phyloP scores from a whole-genome alignment of 176 grass and related monocot species.

The Pontederia paniculata region DNA sequence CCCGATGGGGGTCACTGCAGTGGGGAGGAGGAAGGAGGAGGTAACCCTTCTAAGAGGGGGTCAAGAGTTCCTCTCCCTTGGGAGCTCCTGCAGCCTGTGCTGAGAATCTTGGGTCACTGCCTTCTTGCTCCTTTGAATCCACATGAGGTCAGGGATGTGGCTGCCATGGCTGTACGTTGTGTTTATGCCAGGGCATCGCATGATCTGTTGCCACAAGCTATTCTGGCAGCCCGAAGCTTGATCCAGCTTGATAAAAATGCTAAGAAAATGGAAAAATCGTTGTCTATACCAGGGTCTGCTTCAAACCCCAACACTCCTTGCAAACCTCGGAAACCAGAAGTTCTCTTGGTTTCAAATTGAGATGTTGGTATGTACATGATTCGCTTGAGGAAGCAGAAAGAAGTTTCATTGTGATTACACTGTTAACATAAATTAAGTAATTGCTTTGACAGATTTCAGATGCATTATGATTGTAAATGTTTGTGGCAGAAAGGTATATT shows the following conservation, averaged over 20 bases:
- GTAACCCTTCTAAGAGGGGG: conserved; percentile 25
- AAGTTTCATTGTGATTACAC: conserved; percentile 3
- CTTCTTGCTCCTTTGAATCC: conserved; percentile 71
- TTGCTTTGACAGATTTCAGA: too few species aligned
- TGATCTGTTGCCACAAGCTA: conserved; percentile 76
- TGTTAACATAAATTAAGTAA: neutral
- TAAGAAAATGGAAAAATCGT: conserved; percentile 34
- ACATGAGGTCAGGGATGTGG: conserved; percentile 55
- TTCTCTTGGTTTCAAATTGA: conserved; percentile 63
- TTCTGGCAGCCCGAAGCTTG: conserved; percentile 77
- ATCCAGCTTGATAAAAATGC: conserved; percentile 87
- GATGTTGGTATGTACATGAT: conserved; percentile 13
- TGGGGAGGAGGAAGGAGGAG: conserved; percentile 11
- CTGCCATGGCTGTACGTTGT: conserved; percentile 51
- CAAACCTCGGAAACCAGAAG: conserved; percentile 63
- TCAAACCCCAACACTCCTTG: conserved; percentile 83
- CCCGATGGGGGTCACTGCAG: conserved; percentile 23
- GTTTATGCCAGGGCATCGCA: conserved; percentile 84
- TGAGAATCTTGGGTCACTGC: conserved; percentile 90
- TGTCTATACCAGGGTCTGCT: conserved; percentile 20
- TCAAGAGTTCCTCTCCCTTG: conserved; percentile 74
- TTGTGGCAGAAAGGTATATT: too few species aligned
- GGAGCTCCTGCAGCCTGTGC: conserved; percentile 85
- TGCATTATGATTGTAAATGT: too few species aligned
- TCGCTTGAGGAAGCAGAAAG: conserved; percentile 11